phyloP scores from a whole-genome alignment of 495 filamentous ascomycete genomes.

The Penicillium arizonense region DNA sequence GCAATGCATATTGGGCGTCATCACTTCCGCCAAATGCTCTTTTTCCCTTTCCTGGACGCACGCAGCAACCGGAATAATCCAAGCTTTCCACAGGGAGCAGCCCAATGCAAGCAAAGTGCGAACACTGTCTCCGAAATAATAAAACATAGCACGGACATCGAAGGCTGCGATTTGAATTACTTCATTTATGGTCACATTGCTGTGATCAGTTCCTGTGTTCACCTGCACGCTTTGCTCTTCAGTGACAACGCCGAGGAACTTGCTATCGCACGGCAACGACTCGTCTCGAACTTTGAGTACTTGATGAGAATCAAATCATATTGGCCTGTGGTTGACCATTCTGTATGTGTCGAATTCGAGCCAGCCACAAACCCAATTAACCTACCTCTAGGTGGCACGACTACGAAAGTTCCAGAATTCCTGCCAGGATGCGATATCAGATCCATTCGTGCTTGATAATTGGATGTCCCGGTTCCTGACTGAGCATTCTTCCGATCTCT shows the following conservation, averaged over 20 bases:
- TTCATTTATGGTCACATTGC: constrained; percentile 26
- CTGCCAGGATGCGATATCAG: constrained; percentile 18
- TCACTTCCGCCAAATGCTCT: constrained; percentile 26
- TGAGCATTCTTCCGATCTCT: constrained; percentile 16
- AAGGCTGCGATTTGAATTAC: constrained; percentile 21
- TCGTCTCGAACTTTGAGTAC: constrained; percentile 23
- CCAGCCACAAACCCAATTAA: background rate
- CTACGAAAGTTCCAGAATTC: constrained; percentile 20
- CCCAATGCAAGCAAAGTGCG: constrained; percentile 19
- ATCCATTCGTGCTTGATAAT: constrained; percentile 23
- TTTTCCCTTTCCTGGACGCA: constrained; percentile 22
- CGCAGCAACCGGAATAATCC: background rate
- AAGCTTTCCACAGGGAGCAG: background rate
- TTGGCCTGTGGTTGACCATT: constrained; percentile 21
- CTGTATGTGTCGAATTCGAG: constrained; percentile 4
- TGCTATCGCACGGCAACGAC: constrained; percentile 11
- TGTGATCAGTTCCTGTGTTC: constrained; percentile 25
- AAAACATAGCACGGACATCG: constrained; percentile 9
- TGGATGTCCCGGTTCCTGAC: constrained; percentile 30
- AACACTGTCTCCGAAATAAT: constrained; percentile 13
- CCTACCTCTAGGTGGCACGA: constrained; percentile 7
- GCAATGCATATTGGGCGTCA: constrained; percentile 26
- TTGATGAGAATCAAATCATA: constrained; percentile 21
- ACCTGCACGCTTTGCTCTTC: constrained; percentile 22
- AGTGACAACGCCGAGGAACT: constrained; percentile 14